Conservation (phyloP, 805 yeast genomes). For the Barnettozyma sucrosica region DNA sequence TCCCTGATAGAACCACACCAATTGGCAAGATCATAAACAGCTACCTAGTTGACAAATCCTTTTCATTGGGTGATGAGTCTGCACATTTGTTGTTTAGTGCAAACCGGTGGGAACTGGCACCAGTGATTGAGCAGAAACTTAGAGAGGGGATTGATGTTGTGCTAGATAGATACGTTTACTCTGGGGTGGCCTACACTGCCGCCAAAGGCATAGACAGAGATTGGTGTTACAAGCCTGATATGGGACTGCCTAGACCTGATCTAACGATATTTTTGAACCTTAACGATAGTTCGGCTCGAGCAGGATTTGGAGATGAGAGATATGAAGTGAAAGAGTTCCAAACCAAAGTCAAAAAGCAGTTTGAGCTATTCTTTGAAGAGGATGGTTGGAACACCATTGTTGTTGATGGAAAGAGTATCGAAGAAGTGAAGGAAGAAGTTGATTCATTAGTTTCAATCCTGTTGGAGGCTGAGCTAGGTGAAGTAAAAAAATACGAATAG, state of each 20-base stretch:
- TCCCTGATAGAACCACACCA: conserved; percentile 82
- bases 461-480: not conserved
- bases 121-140: conserved; percentile 40
- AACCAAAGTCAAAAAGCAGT: conserved; percentile 55
- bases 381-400: conserved; percentile 41
- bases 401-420: conserved; percentile 53
- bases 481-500: not conserved
- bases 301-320: conserved; percentile 91
- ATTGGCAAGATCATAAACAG: conserved; percentile 75
- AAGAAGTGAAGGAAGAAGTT: conserved; percentile 45
- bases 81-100: conserved; percentile 88
- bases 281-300: conserved; percentile 43
- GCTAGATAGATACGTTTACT: conserved; percentile 83
- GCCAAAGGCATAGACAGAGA: conserved; percentile 70
- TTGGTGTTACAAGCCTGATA: conserved; percentile 83
- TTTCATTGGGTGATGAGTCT: conserved; percentile 63
- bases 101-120: conserved; percentile 83
- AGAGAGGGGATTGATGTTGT: conserved; percentile 53
- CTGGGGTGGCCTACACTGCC: conserved; percentile 88
- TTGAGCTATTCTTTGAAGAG: conserved; percentile 40
- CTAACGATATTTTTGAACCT: conserved; percentile 70
- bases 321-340: conserved; percentile 80
- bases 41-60: conserved; percentile 51
- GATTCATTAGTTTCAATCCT: conserved; percentile 31
- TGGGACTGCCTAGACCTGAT: conserved; percentile 85